phyloP scores from a whole-genome alignment of 208 protist species.

The Naegleria gruberi region DNA sequence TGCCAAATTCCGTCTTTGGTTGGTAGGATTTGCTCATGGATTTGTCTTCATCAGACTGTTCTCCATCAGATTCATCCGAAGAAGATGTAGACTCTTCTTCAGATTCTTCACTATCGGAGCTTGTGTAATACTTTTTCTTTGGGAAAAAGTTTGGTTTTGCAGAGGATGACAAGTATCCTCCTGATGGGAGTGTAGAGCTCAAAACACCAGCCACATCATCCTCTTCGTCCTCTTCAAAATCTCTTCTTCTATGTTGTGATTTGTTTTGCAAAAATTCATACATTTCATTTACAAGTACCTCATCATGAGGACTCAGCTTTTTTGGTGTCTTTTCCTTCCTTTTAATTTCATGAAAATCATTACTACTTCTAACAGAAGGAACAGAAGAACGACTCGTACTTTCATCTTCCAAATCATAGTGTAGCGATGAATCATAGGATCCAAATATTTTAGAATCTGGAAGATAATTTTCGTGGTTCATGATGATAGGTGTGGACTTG shows the following conservation, averaged over 20 bases:
- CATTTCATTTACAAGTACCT: neutral
- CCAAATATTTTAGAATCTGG: too few species aligned
- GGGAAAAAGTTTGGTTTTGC: neutral
- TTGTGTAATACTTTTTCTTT: neutral
- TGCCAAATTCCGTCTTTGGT: neutral
- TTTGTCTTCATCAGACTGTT: neutral
- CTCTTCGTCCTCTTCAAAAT: neutral
- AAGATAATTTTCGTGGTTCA: too few species aligned
- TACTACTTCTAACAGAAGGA: too few species aligned
- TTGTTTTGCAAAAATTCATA: neutral
- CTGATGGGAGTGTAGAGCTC: neutral
- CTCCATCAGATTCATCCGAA: neutral
- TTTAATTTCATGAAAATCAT: too few species aligned
- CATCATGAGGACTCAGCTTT: neutral
- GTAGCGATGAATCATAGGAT: too few species aligned
- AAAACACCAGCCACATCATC: neutral
- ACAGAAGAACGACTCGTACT: too few species aligned
- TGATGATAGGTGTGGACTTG: too few species aligned
- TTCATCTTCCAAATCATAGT: too few species aligned
- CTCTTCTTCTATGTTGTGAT: neutral
- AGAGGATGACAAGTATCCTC: neutral
- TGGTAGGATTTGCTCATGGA: neutral
- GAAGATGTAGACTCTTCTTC: neutral
- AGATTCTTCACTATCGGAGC: too few species aligned
- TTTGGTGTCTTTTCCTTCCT: neutral